Base-by-base conservation (phyloP, 257 asterid species). In the Voacanga thouarsii region DNA sequence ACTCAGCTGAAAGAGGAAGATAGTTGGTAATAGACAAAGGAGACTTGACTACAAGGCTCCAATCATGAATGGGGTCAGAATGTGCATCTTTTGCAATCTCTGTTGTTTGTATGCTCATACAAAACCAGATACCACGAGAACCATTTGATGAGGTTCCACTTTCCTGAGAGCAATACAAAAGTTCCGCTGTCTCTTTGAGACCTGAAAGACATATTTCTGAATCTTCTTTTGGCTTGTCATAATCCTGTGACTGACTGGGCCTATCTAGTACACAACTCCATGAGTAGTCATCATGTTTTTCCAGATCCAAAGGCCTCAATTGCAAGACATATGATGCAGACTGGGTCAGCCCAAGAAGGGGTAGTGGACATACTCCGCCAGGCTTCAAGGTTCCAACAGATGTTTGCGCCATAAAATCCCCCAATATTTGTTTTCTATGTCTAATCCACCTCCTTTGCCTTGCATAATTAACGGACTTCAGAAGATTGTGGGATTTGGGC, bases 371-470 rank as follows among this genome's bases (percentile, higher is more conserved):
- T 71, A 74, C 82, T 88, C 92, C 97, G 68, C 97, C 98, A 61
- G 97, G 98, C 79, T 84, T 85, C 81, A 95, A 66, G 79, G 94
- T 82, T 67, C 97, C 98, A 83, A 95, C 64, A 82, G 74, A 77
- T 82, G 92, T 82, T 64, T 88, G 87, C 2, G 90, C 72, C 65
- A 82, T 82, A 57, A 70, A 65, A 83, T 87, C 81, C 83, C 72
- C 84, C 14, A 81, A 82, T 15, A 61, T 80, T 39, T 68, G 88
- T 79, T 87, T 89, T 84, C 92, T 89, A 70, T 84, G 87, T 86
- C 99, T 93, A 70, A 87, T 84, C 99, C 97, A 92, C 87, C 96
- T 88, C 87, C 97, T 89, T 80, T 94, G 92, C 87, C 96, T 89
- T 18, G 90, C 97, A 82, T 83, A 86, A 75, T 90, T 91, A 23